These are phyloP conservation scores for Candida quercuum DNA, from an alignment of 805 yeast species.

Conservation along the genomic window DNA sequence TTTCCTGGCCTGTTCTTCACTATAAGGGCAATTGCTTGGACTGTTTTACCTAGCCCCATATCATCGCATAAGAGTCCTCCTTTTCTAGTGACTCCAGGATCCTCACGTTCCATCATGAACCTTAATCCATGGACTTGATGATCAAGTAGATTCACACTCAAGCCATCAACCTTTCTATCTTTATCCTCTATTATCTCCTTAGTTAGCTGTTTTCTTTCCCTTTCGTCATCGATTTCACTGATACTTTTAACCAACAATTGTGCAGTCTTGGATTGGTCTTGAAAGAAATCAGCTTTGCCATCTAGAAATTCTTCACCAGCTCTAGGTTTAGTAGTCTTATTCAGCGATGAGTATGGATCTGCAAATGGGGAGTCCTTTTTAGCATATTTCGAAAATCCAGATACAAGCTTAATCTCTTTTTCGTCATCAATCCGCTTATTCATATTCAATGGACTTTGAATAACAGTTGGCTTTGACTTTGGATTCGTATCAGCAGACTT, in stretches of 20 bases:
- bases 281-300: constrained; percentile 4
- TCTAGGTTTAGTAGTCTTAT: constrained; percentile 11
- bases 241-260: constrained; percentile 10
- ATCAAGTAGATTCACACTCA: constrained; percentile 33
- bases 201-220: constrained; percentile 11
- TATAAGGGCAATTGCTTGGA: constrained; percentile 65
- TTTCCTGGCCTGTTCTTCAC: constrained; percentile 28
- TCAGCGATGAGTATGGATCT: constrained; percentile 18
- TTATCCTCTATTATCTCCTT: constrained; percentile 12
- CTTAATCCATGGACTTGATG: constrained; percentile 42
- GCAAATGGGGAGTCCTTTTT: constrained; percentile 17
- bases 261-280: constrained; percentile 10
- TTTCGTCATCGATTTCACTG: constrained; percentile 11
- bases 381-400: constrained; percentile 16
- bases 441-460: constrained; percentile 8
- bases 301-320: constrained; percentile 17
- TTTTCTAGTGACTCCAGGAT: constrained; percentile 19
- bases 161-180: constrained; percentile 29
- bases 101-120: constrained; percentile 37
- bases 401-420: constrained; percentile 5
- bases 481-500: not conserved
- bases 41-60: constrained; percentile 88
- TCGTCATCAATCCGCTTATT: constrained; percentile 6
- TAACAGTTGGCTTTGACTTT: constrained; percentile 3
- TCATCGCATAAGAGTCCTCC: constrained; percentile 80